Base-by-base conservation (phyloP, 257 asterid genomes). In the Marsdenia floribunda region DNA sequence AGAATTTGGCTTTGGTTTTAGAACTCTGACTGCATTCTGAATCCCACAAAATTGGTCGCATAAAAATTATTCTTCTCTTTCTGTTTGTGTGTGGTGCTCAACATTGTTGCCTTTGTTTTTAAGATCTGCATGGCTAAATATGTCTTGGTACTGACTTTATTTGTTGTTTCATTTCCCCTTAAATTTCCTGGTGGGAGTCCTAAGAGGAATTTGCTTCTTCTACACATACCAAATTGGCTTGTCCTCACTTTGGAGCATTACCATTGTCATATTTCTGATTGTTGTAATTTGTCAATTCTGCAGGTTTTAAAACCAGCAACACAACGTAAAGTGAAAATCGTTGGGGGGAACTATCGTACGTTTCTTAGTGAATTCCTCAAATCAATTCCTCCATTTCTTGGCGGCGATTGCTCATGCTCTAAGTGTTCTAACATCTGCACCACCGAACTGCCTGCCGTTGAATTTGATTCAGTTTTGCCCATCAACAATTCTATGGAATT, bases 241-340 rank as follows among this genome's bases (percentile, higher is more conserved):
- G 18, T 59, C 3, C n/a, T 52, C 58, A 16, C 2, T 33, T 8
- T 75, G 37, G 13, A 26, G 52, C 60, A 15, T 65, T 65, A 40
- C 6, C 73, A 0, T 16, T 42, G 47, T 64, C 38, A 53, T 24
- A 33, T 65, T 42, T 66, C 76, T 68, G 26, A 66, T 52, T 14
- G 22, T 26, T 55, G 33, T n/a, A 19, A 19, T 61, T 44, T 54
- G 61, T 40, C 0, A 14, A 19, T 18, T 58, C 44, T 70, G 57
- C 79, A 85, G 88, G 88, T 85, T 35, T 64, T 85, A 40, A 80
- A 75, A 83, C 88, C 88, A 54, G 76, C 85, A 42, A 85, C 88
- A 5, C 80, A 73, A n/a, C 75, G 80, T 47, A 85, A 85, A 54
- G 80, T 85, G 68, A 73, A 66, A 73, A 80, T 82, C 4, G 14